Base-by-base conservation (phyloP, 495 filamentous ascomycete genomes). In the Cladorrhinum samala region DNA sequence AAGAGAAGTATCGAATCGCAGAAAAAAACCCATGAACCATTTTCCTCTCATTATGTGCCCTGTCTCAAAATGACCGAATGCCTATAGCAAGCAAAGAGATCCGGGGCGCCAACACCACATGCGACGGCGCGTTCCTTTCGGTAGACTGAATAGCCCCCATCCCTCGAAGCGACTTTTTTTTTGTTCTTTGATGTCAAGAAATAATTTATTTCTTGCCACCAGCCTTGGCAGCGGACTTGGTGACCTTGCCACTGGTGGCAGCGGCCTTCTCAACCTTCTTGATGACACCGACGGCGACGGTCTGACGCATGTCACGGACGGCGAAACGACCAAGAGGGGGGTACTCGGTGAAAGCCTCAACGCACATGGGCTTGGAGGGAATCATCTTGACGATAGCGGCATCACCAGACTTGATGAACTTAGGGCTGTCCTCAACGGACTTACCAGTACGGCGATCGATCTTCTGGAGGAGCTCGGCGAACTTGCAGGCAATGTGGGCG, bases 331-430 rank as follows among this genome's bases (percentile, higher is more conserved):
- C 93, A 53, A 98, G 89, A 71, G 94, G 93, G 65, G 93, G 91
- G 82, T 97, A 98, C 64, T 97, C 91, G 66, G 92, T 95, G 90
- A 97, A 97, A 62, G 94, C 80, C 88, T 97, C 93, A 73, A 98
- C 93, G 78, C 93, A 98, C 93, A 98, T 98, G 69, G 93, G 93
- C 91, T 98, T 98, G 78, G 93, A 96, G 65, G 93, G 93, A 82
- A 96, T 70, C 93, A 98, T 98, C 89, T 95, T 97, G 80, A 98
- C 94, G 78, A 98, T 98, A 75, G 92, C 91, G 64, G 93, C 93
- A 71, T 98, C 93, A 86, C 93, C 93, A 66, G 92, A 96, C 88
- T 98, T 98, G 89, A 97, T 88, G 83, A 96, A 96, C 85, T 98
- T 97, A 72, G 93, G 93, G 57, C 57, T 65, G 70, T 80, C 68